These are phyloP conservation scores for Linum trigynum DNA, from an alignment of 345 rosid species.

Conservation along the genomic window DNA sequence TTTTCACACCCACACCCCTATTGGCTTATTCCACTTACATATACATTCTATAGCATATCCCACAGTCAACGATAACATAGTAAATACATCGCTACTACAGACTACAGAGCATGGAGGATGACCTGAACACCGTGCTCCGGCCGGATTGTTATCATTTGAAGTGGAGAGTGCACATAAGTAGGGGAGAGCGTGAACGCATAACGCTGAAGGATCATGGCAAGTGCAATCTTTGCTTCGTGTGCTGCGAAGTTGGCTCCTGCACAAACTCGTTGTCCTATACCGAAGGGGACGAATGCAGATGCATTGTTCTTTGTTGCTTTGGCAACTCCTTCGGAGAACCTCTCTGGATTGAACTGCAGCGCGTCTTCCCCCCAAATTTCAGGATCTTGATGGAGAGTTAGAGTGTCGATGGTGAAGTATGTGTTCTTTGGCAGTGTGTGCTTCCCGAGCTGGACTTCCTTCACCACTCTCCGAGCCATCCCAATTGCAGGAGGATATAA, in stretches of 20 bases:
- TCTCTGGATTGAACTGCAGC: not conserved
- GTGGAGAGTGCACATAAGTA: not conserved
- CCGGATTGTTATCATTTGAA: not conserved
- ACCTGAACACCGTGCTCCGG: not conserved
- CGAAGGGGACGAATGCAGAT: not conserved
- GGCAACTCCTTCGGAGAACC: slow-evolving; percentile 3
- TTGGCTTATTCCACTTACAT: too few species aligned
- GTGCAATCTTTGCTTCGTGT: not conserved
- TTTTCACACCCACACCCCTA: too few species aligned
- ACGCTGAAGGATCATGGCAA: slow-evolving; percentile 2
- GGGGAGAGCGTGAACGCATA: not conserved
- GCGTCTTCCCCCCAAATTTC: not conserved
- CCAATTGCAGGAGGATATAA: not conserved
- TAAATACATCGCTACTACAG: not conserved
- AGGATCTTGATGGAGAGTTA: not conserved
- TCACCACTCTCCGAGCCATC: not conserved
- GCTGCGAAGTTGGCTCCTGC: not conserved
- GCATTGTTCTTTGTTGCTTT: not conserved
- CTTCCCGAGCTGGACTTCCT: not conserved
- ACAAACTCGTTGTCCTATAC: not conserved
- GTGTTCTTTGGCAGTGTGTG: not conserved
- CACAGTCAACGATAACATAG: not conserved
- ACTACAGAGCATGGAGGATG: not conserved
- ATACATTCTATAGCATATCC: too few species aligned
- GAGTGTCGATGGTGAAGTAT: not conserved